Conservation (phyloP, 768 basidiomycete species). For the Suillus discolor region DNA sequence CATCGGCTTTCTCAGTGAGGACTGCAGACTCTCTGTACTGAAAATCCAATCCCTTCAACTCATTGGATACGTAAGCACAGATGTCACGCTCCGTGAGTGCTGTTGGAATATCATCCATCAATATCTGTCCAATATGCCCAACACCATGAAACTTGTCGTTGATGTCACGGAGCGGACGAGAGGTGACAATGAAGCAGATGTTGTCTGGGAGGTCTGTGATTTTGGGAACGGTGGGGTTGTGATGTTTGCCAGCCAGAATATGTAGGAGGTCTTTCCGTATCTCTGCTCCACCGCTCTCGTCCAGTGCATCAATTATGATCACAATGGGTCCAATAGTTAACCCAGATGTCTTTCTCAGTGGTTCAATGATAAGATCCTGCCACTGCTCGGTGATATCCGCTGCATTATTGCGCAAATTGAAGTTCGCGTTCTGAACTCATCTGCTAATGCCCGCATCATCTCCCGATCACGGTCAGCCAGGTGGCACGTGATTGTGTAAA, state of each 20-base stretch:
- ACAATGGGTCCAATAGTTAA: slow-evolving; percentile 21
- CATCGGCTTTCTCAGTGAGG: slow-evolving; percentile 6
- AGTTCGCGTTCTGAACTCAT: background rate
- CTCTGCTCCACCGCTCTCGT: slow-evolving; percentile 14
- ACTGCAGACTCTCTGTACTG: background rate
- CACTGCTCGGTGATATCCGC: slow-evolving; percentile 14
- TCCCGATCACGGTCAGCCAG: slow-evolving; percentile 19
- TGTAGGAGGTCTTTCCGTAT: background rate
- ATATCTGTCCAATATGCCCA: background rate
- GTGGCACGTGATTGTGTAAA: background rate
- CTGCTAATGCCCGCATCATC: slow-evolving; percentile 1
- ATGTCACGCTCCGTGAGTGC: slow-evolving; percentile 3
- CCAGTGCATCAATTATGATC: slow-evolving; percentile 29
- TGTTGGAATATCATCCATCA: slow-evolving; percentile 7
- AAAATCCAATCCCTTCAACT: background rate
- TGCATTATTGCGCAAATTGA: background rate
- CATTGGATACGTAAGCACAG: slow-evolving; percentile 1
- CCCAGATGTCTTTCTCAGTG: slow-evolving; percentile 11
- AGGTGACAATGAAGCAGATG: slow-evolving; percentile 14
- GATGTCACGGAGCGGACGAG: slow-evolving; percentile 10
- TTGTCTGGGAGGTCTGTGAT: slow-evolving; percentile 2
- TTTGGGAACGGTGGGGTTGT: background rate
- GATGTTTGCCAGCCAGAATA: background rate
- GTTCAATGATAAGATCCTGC: slow-evolving; percentile 20
- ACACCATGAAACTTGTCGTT: background rate